Evolutionary conservation across 2,329 filamentous ascomycete species (phyloP).

Genomic region (Trematosphaeria pertusa): DNA sequence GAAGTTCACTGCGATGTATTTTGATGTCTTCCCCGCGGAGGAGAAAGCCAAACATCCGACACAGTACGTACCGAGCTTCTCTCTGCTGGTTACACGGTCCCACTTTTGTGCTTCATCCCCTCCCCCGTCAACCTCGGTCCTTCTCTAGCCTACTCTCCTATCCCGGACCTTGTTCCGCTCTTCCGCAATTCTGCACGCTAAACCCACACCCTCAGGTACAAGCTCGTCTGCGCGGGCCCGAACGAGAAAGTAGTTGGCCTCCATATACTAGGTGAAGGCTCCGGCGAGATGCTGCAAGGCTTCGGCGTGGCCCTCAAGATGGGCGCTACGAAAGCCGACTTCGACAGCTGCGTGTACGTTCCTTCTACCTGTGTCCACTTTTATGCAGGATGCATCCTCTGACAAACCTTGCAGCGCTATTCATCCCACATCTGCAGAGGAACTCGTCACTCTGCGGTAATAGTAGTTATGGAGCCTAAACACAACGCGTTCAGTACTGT

Average conservation of each 20-base stretch:
- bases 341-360: constrained; percentile 20
- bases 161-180: not conserved
- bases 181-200: not conserved
- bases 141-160: not conserved
- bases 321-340: constrained; percentile 52
- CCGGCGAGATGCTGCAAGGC: constrained; percentile 67
- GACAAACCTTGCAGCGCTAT: constrained; percentile 18
- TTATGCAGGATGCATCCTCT: not conserved
- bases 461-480: too few relatives aligned
- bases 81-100: too few relatives aligned
- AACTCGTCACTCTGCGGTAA: constrained; percentile 24
- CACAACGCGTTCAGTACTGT: too few relatives aligned
- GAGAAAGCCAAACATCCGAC: constrained; percentile 74
- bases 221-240: constrained; percentile 73
- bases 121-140: too few relatives aligned
- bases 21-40: constrained; percentile 80
- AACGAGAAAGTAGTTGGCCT: constrained; percentile 81
- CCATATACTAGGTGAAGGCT: constrained; percentile 78
- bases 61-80: constrained; percentile 36
- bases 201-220: constrained; percentile 69
- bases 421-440: constrained; percentile 26
- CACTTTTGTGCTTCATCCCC: too few relatives aligned
- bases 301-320: constrained; percentile 68
- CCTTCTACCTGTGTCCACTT: not conserved
- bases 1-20: constrained; percentile 82